A percentile compares a stretch with the other conserved stretches of the same genome.
Evolutionary conservation across 805 yeast genomes (phyloP).

Genomic region (Wickerhamomyces rabaulensis): DNA sequence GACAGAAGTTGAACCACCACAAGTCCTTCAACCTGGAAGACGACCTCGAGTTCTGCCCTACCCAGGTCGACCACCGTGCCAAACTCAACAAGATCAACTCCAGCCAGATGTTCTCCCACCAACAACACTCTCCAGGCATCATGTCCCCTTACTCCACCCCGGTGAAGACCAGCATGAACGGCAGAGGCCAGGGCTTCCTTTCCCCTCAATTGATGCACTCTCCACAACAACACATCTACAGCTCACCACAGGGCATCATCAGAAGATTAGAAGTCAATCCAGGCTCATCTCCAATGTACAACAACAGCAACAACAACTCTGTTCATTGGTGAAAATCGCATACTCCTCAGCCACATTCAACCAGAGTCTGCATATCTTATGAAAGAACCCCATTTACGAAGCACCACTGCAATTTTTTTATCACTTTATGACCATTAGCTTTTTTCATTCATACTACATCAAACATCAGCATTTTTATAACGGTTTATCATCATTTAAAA

Average conservation of each 20-base stretch:
- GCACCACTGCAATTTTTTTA: too few species aligned
- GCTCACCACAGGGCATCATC: conserved; percentile 14
- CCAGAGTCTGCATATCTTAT: too few species aligned
- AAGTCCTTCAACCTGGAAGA: conserved; percentile 69
- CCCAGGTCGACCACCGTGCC: conserved; percentile 10
- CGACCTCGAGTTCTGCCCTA: conserved; percentile 67
- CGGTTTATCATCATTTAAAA: too few species aligned
- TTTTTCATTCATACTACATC: neutral
- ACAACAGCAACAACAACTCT: neutral
- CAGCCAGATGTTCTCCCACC: neutral
- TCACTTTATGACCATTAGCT: neutral
- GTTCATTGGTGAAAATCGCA: neutral
- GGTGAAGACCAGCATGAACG: neutral
- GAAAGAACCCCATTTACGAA: too few species aligned
- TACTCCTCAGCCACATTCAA: too few species aligned
- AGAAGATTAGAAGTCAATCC: conserved; percentile 15
- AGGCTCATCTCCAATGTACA: conserved; percentile 4
- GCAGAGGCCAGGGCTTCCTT: conserved; percentile 5
- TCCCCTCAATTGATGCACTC: conserved; percentile 13
- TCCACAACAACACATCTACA: conserved; percentile 7
- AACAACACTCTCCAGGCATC: conserved; percentile 1
- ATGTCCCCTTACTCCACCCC: conserved; percentile 21
- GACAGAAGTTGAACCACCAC: conserved; percentile 52
- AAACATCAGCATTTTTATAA: neutral
- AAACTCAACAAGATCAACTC: neutral